phyloP scores from a whole-genome alignment of 306 rosid genomes.

The Fagus sylvatica region DNA sequence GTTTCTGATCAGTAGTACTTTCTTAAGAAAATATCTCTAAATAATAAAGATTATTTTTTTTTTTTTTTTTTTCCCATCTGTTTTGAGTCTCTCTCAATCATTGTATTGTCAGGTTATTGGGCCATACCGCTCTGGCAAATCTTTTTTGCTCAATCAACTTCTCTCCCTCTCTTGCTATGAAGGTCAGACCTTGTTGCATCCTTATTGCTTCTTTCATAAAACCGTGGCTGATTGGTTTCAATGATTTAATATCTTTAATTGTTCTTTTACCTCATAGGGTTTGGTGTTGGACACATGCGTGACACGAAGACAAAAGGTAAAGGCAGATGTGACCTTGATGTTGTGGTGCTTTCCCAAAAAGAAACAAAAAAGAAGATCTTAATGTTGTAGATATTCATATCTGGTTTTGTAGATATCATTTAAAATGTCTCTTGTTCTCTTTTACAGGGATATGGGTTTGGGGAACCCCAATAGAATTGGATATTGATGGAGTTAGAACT shows the following conservation, averaged over 20 bases:
- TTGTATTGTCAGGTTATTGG: conserved; percentile 76
- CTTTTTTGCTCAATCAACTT: conserved; percentile 93
- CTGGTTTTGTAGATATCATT: conserved; percentile 16
- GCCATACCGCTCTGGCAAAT: conserved; percentile 96
- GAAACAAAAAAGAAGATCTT: background rate
- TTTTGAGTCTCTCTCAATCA: background rate
- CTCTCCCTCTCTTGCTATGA: conserved; percentile 96
- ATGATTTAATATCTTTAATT: conserved; percentile 10
- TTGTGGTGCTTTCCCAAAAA: background rate
- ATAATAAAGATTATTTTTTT: background rate
- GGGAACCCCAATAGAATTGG: conserved; percentile 86
- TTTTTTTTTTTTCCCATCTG: background rate
- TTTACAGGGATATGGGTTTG: conserved; percentile 93
- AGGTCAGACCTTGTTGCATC: conserved; percentile 45
- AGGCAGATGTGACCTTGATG: conserved; percentile 26
- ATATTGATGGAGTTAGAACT: conserved; percentile 81
- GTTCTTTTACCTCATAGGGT: conserved; percentile 52
- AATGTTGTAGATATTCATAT: conserved; percentile 32
- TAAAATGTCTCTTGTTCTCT: conserved; percentile 13
- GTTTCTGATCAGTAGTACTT: background rate
- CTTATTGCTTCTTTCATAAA: conserved; percentile 13
- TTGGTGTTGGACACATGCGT: conserved; percentile 99
- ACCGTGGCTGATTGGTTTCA: conserved; percentile 10
- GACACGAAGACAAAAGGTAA: conserved; percentile 95
- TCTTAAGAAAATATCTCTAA: background rate